Conservation (phyloP, 176 grass and related monocot genomes). For the Tuctoria greenei region DNA sequence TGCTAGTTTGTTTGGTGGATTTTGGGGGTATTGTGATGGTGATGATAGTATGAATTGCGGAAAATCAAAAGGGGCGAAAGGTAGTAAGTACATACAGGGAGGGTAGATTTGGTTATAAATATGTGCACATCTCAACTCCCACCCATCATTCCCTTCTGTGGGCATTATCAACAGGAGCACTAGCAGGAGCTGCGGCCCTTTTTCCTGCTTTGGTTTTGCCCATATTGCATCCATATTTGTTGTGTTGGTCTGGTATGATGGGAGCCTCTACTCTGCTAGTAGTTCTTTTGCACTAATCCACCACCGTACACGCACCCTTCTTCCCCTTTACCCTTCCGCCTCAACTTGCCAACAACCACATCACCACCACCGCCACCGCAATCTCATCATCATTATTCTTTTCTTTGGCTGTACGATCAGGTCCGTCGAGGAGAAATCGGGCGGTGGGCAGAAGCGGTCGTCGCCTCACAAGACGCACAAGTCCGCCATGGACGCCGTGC, state of each 20-base stretch:
- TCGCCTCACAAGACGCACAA: constrained; percentile 47
- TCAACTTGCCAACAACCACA: constrained; percentile 33
- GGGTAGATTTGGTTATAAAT: constrained; percentile 26
- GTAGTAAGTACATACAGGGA: constrained; percentile 7
- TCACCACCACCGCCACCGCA: neutral
- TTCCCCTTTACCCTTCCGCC: constrained; percentile 25
- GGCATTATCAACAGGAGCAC: constrained; percentile 1
- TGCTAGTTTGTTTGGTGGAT: neutral
- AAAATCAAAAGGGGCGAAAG: constrained; percentile 8
- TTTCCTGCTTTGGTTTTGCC: neutral
- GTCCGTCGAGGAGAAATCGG: constrained; percentile 46
- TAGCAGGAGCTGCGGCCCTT: neutral
- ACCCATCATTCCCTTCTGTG: neutral
- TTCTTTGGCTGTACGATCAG: constrained; percentile 25
- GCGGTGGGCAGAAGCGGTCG: constrained; percentile 32
- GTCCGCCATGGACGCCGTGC: constrained; percentile 22
- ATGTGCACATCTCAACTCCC: neutral
- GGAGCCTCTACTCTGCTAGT: neutral
- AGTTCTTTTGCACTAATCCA: constrained; percentile 13
- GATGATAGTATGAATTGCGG: constrained; percentile 1
- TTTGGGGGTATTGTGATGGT: neutral
- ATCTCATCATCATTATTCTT: constrained; percentile 36
- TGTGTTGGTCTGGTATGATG: neutral
- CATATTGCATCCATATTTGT: constrained; percentile 22
- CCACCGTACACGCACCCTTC: constrained; percentile 23